phyloP scores from a whole-genome alignment of 441 rosid species.

The Pelargonium citronellum region DNA sequence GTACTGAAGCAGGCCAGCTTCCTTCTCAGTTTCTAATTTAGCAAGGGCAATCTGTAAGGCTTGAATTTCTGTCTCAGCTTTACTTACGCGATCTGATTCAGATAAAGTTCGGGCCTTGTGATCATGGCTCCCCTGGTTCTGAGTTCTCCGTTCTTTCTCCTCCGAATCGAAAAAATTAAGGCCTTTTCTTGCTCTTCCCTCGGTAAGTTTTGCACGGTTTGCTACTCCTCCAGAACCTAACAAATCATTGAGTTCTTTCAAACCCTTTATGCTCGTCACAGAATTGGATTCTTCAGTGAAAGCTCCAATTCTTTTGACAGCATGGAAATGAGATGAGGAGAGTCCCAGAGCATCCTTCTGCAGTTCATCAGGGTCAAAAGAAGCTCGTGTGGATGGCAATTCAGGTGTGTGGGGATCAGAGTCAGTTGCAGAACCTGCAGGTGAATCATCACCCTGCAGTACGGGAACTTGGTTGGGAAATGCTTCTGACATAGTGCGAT shows the following conservation, averaged over 20 bases:
- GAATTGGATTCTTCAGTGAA: conserved; percentile 55
- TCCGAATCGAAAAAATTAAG: conserved; percentile 58
- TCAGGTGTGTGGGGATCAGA: conserved; percentile 56
- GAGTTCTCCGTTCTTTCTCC: conserved; percentile 35
- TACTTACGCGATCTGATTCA: conserved; percentile 58
- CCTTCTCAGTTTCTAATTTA: conserved; percentile 83
- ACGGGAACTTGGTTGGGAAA: conserved; percentile 83
- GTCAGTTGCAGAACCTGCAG: conserved; percentile 22
- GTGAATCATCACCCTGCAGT: conserved; percentile 63
- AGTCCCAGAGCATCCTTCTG: conserved; percentile 51
- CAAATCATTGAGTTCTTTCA: conserved; percentile 44
- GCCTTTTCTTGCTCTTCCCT: conserved; percentile 56
- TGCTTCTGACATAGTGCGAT: conserved; percentile 55
- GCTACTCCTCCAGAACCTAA: conserved; percentile 35
- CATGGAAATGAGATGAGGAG: conserved; percentile 35
- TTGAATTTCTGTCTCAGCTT: conserved; percentile 68
- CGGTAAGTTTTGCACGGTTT: conserved; percentile 27
- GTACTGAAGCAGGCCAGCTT: conserved; percentile 62
- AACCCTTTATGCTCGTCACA: conserved; percentile 41
- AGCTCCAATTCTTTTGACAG: conserved; percentile 51
- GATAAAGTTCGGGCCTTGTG: conserved; percentile 40
- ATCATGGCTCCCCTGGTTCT: conserved; percentile 25
- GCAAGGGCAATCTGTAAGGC: conserved; percentile 63
- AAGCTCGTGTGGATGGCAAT: conserved; percentile 38
- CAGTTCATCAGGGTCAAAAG: conserved; percentile 48